phyloP scores from a whole-genome alignment of 345 rosid genomes.

The Populus nigra region DNA sequence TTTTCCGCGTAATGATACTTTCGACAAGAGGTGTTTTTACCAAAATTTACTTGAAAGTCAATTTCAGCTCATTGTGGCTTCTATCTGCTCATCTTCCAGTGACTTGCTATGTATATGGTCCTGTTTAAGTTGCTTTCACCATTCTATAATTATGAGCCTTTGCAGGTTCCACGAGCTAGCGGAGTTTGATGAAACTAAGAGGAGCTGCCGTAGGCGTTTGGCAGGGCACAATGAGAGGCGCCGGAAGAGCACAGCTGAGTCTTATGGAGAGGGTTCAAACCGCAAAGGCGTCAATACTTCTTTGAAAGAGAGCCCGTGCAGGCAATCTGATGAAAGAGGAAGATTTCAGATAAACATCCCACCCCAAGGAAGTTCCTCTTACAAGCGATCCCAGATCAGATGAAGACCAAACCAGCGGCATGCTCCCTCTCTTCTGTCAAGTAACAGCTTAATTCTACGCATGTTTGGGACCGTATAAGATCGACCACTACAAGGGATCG shows the following conservation, averaged over 20 bases:
- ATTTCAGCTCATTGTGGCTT: not conserved
- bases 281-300: conserved; percentile 36
- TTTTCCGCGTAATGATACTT: not conserved
- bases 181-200: conserved; percentile 79
- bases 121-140: not conserved
- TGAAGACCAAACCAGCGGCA: conserved; percentile 20
- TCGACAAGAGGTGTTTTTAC: not conserved
- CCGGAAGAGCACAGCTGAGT: conserved; percentile 58
- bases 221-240: conserved; percentile 88
- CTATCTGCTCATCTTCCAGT: not conserved
- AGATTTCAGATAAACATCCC: conserved; percentile 21
- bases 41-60: not conserved
- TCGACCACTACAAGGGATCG: not conserved
- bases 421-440: conserved; percentile 96
- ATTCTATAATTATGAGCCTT: not conserved
- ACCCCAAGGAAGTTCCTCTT: conserved; percentile 34
- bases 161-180: conserved; percentile 64
- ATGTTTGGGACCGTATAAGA: not conserved
- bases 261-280: conserved; percentile 52
- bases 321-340: conserved; percentile 38
- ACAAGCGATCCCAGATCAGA: conserved; percentile 47
- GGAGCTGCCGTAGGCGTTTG: conserved; percentile 74
- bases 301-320: conserved; percentile 35
- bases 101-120: not conserved
- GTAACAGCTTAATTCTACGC: not conserved